Evolutionary conservation across 2,329 filamentous ascomycete species (phyloP).

Genomic region (Neopestalotiopsis sp.): DNA sequence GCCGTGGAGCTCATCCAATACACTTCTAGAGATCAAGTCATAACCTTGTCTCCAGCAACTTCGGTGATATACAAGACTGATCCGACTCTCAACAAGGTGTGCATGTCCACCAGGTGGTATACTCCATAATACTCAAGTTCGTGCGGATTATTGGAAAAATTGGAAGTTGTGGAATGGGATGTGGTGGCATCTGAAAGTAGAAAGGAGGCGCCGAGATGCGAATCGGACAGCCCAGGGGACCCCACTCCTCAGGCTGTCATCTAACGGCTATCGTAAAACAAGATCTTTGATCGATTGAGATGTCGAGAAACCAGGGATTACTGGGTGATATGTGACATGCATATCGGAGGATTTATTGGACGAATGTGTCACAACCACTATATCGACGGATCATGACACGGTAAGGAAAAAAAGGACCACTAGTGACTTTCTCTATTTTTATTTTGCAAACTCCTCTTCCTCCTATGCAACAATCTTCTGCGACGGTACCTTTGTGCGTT

Average conservation of each 20-base stretch:
- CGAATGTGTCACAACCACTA: conserved; percentile 7
- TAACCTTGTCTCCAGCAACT: neutral
- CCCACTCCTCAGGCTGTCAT: conserved; percentile 15
- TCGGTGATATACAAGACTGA: neutral
- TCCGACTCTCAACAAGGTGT: neutral
- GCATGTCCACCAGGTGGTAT: neutral
- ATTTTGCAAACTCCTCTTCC: neutral
- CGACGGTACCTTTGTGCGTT: neutral
- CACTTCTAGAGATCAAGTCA: neutral
- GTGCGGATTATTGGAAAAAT: neutral
- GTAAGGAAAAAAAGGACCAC: neutral
- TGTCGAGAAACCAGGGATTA: conserved; percentile 9
- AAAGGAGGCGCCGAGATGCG: neutral
- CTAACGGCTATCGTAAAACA: conserved; percentile 19
- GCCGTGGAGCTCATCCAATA: too few relatives aligned
- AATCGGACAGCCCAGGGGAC: neutral
- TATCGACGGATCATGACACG: neutral
- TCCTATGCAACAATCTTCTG: neutral
- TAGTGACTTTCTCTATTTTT: neutral
- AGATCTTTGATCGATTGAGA: conserved; percentile 16
- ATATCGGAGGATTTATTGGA: conserved; percentile 2
- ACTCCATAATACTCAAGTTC: neutral
- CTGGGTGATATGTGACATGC: conserved; percentile 11
- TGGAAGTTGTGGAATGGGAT: neutral
- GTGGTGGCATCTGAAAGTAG: neutral